A percentile compares a stretch with the other conserved stretches of the same genome.
Conservation (phyloP, 495 filamentous ascomycete species). For the Trichoderma virens region DNA sequence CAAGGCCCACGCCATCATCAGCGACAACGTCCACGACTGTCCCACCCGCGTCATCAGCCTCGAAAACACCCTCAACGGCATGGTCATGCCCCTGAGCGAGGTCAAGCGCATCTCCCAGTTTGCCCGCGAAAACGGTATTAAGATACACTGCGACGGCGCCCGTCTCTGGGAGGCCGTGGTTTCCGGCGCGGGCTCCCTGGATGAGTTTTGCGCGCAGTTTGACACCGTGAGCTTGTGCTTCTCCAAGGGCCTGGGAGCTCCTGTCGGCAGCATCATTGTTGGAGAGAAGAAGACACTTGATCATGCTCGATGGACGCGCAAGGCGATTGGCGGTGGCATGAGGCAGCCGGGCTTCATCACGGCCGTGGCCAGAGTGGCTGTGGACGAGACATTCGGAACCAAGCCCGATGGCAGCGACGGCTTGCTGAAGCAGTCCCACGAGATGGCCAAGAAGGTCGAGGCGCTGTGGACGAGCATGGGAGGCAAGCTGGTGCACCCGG, state of each 20-base stretch:
- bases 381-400: slow-evolving; percentile 63
- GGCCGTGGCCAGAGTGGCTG: slow-evolving; percentile 48
- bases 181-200: slow-evolving; percentile 50
- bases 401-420: slow-evolving; percentile 56
- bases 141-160: slow-evolving; percentile 79
- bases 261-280: slow-evolving; percentile 73
- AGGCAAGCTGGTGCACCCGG: slow-evolving; percentile 50
- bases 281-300: slow-evolving; percentile 59
- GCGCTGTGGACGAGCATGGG: slow-evolving; percentile 56
- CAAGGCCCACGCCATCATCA: slow-evolving; percentile 40
- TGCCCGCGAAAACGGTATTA: slow-evolving; percentile 57
- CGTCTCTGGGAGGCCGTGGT: slow-evolving; percentile 72
- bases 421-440: slow-evolving; percentile 54
- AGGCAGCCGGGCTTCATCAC: slow-evolving; percentile 61
- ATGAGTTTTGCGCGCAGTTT: slow-evolving; percentile 62
- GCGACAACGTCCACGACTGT: slow-evolving; percentile 47
- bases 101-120: slow-evolving; percentile 58
- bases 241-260: slow-evolving; percentile 82
- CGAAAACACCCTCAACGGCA: slow-evolving; percentile 78
- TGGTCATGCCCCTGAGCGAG: slow-evolving; percentile 68
- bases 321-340: slow-evolving; percentile 76
- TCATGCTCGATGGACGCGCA: slow-evolving; percentile 70
- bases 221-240: slow-evolving; percentile 83
- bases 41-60: slow-evolving; percentile 75
- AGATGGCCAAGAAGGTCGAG: slow-evolving; percentile 56